Evolutionary conservation across 108 stramenopile species (phyloP).

Genomic region (Cyclotella kingstonii): DNA sequence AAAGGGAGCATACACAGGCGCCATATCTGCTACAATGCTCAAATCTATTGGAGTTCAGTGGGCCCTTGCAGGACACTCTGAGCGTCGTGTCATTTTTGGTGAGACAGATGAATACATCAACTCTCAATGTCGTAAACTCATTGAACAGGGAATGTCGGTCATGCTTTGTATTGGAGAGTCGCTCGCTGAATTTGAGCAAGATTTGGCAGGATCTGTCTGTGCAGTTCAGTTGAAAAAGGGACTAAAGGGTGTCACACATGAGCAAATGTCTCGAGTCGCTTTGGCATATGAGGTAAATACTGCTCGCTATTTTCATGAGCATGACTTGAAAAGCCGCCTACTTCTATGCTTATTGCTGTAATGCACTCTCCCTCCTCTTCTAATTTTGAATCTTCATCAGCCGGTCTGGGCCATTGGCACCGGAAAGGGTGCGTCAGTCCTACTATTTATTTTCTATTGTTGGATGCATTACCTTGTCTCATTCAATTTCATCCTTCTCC

Average conservation of each 20-base stretch:
- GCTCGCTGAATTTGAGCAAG: constrained; percentile 89
- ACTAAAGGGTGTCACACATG: constrained; percentile 72
- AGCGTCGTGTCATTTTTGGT: constrained; percentile 92
- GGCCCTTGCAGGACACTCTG: constrained; percentile 96
- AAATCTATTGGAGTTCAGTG: constrained; percentile 85
- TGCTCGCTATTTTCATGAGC: too few relatives aligned
- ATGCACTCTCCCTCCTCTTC: background rate
- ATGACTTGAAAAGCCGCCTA: too few relatives aligned
- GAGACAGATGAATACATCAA: constrained; percentile 95
- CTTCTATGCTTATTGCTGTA: background rate
- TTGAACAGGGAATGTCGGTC: constrained; percentile 89
- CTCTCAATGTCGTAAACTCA: constrained; percentile 80
- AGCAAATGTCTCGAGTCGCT: constrained; percentile 84
- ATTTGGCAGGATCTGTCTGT: constrained; percentile 88
- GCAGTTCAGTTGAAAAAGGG: constrained; percentile 90
- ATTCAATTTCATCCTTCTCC: too few relatives aligned
- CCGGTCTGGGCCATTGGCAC: constrained; percentile 89
- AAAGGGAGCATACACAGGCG: constrained; percentile 97
- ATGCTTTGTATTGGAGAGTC: constrained; percentile 97
- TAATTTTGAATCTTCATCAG: background rate
- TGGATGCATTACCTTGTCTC: background rate
- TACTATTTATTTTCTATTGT: background rate
- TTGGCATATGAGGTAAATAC: constrained; percentile 90
- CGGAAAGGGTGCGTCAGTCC: constrained; percentile 38
- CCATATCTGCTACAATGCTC: constrained; percentile 86